Evolutionary conservation across 257 asterid species (phyloP), one percentile per base, ranked within the genome.

Genomic region (Solanum chiquidenum): DNA sequence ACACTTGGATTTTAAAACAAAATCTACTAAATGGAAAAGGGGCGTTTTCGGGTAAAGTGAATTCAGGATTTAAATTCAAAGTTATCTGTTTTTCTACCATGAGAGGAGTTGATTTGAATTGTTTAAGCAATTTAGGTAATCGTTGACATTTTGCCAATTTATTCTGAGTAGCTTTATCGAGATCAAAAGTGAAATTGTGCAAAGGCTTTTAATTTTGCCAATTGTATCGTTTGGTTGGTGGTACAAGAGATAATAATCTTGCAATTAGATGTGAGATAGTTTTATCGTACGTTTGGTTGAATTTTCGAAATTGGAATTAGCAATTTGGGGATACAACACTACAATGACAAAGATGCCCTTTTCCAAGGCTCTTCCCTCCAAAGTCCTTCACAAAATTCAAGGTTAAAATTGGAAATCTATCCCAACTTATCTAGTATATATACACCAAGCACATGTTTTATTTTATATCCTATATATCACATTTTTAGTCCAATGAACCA

Each of bases 141-240:
- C 2, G 49, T 44, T 44, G 49, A 44, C 5, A 1, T 44, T 0
- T 44, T 11, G 13, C 0, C 49, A 0, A 44, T 44, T 44, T 1
- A 44, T 44, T 44, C 2, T 4, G 5, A 44, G 49, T 44, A 44
- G 49, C 2, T 11, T 44, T 44, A 44, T 44, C 2, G 1, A 44
- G 5, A 44, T 44, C 18, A 44, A 1, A 12, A 12, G 0, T 1
- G 2, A 44, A 44, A 44, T 44, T 44, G 55, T 44, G 55, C 6
- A 44, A 44, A 12, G 0, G 0, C 12, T 44, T 44, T 0, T 44
- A 44, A 12, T 12, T 44, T 16, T 16, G 0, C 23, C 0, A 49
- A 49, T 49, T 49, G 60, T 16, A 14, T 52, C 13, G 13, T 23
- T 23, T 60, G 29, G 3, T 60, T 23, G 29, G 29, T 4, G 69